phyloP scores from a whole-genome alignment of 371 early-diverging fungal genomes.

The Mortierella polycephala region DNA sequence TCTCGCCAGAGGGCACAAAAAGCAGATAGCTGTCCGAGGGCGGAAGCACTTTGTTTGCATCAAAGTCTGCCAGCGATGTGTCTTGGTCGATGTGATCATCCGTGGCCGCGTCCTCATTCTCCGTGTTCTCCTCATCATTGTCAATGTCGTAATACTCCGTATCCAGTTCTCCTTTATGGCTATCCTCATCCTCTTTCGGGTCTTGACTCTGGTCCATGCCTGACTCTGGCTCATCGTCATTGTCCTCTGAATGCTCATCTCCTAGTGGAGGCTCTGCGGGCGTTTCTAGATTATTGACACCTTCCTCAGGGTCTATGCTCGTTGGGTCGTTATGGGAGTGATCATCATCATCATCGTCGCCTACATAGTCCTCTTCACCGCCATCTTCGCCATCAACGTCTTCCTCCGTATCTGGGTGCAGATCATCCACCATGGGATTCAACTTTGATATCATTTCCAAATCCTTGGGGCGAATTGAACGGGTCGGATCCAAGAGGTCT shows the following conservation, averaged over 20 bases:
- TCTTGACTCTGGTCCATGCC: background rate
- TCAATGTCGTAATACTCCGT: background rate
- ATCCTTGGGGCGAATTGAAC: conserved; percentile 23
- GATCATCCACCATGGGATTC: background rate
- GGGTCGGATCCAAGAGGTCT: conserved; percentile 21
- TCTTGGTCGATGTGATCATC: conserved; percentile 2
- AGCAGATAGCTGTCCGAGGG: conserved; percentile 28
- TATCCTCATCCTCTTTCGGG: background rate
- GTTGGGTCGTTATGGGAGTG: background rate
- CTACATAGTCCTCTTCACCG: background rate
- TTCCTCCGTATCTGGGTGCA: conserved; percentile 1
- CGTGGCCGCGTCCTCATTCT: background rate
- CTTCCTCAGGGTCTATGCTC: background rate
- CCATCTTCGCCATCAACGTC: background rate
- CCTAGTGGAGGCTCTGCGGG: no score
- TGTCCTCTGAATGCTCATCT: background rate
- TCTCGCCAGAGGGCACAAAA: conserved; percentile 45
- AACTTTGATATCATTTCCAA: background rate
- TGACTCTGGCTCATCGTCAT: conserved; percentile 1
- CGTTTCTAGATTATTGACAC: no score
- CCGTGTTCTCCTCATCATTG: background rate
- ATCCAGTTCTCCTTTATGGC: conserved; percentile 4
- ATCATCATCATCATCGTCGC: no score
- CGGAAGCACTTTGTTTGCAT: conserved; percentile 20
- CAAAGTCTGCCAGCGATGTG: conserved; percentile 26